Conservation (phyloP, 176 grass and related monocot species). For the Miscanthus lutarioriparius region DNA sequence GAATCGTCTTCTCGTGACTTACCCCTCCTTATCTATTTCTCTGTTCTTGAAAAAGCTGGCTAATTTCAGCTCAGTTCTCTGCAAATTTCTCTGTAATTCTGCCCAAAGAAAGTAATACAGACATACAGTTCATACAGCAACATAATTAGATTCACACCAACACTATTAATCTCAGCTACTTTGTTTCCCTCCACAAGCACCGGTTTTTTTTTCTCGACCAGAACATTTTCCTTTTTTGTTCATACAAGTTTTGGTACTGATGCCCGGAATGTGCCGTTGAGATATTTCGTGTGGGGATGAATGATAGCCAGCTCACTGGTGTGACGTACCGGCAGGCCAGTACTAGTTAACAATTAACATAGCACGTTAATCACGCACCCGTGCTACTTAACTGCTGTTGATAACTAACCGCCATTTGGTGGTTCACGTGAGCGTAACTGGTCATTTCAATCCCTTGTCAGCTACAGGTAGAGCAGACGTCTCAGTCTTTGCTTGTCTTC, state of each 20-base stretch:
- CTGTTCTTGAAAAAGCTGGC: neutral
- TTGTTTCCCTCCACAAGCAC: neutral
- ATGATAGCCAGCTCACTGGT: slow-evolving; percentile 18
- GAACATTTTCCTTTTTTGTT: neutral
- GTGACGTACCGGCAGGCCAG: neutral
- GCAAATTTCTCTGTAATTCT: neutral
- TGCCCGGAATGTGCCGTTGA: slow-evolving; percentile 13
- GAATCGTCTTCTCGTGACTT: neutral
- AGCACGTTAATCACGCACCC: slow-evolving; percentile 30
- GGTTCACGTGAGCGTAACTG: slow-evolving; percentile 9
- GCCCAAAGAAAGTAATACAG: slow-evolving; percentile 8
- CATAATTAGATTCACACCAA: neutral
- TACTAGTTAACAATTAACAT: neutral
- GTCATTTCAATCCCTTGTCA: neutral
- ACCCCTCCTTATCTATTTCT: neutral
- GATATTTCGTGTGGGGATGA: slow-evolving; percentile 34
- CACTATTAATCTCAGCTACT: neutral
- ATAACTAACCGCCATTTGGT: slow-evolving; percentile 13
- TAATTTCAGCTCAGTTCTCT: slow-evolving; percentile 1
- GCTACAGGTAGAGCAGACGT: neutral
- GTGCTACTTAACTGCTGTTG: neutral
- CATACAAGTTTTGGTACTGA: neutral
- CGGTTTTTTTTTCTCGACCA: neutral
- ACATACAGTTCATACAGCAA: neutral
- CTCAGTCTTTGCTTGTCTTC: slow-evolving; percentile 32